Base-by-base conservation (phyloP, 805 yeast genomes). In the Wickerhamomyces pijperi region DNA sequence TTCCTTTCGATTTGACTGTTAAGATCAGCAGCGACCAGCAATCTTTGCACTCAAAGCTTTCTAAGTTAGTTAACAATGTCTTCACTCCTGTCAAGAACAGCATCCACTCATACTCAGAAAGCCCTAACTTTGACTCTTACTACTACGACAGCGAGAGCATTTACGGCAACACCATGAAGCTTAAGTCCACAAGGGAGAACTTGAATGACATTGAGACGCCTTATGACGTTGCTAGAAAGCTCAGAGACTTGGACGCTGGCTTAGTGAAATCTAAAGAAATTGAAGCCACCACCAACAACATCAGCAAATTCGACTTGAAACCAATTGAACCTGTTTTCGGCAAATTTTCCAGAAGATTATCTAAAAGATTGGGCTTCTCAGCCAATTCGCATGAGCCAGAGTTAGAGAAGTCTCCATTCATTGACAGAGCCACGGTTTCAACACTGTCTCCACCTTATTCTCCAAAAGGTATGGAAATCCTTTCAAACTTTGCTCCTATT, bases 1-100 rank as follows among this genome's bases (percentile, higher is more conserved):
- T 51, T 5, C 55, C 58, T 6, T 51, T 53, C 21, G 47, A 45
- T 16, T 42, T 54, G 17, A 34, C 42, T 0, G 28, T 45, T 3
- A 40, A 42, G 13, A 31, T 5, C 9, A 31, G 19, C 5, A 21
- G 9, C 9, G 33, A 16, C 13, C 33, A 15, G 9, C 19, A 31
- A 12, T 31, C 33, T 4, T 16, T 31, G 13, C 19, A 31, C 13
- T 31, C 33, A 5, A 31, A 15, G 19, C 8, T 31, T 19, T 16
- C 33, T 9, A 31, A 31, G 19, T 9, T 31, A 8, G 17, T 15
- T 5, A 15, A 31, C 11, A n/a, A n/a, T n/a, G 17, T 17, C 4
- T 16, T 31, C 11, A 31, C 19, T 6, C 33, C 33, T 11, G 4
- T 7, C 12, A 31, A 15, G 14, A 4, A 5, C 12, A 9, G 19